Conservation (phyloP, 345 rosid species). For the Syzygium oleosum region DNA sequence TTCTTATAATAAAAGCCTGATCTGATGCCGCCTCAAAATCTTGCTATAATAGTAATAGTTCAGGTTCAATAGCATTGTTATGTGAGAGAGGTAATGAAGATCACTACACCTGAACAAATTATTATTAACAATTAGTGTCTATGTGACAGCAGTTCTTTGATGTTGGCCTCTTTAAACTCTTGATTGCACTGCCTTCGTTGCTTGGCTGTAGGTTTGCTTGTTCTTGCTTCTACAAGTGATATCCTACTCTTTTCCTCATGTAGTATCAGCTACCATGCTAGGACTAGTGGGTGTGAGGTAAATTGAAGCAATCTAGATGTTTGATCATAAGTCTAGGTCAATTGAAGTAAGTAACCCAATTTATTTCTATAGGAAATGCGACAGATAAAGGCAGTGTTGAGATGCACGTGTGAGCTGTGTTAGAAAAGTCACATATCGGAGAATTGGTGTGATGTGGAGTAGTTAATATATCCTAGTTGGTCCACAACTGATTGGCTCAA, state of each 20-base stretch:
- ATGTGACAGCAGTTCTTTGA: background rate
- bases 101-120: background rate
- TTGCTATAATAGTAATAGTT: background rate
- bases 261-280: background rate
- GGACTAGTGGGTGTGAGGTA: background rate
- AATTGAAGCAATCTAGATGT: background rate
- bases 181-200: background rate
- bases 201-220: background rate
- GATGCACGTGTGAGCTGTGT: background rate
- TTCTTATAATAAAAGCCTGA: background rate
- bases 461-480: background rate
- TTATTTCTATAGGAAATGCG: background rate
- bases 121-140: background rate
- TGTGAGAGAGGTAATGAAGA: background rate
- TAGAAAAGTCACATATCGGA: background rate
- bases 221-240: background rate
- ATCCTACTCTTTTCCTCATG: background rate
- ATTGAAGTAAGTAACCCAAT: background rate
- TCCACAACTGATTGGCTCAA: background rate
- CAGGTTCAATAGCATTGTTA: background rate
- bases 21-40: background rate
- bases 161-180: background rate
- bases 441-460: background rate
- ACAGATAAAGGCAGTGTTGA: background rate
- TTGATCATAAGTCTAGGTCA: background rate